Evolutionary conservation across 129 eudicot genomes (phyloP), one percentile per base, ranked within the genome.

Genomic region (Flaveria brownii): DNA sequence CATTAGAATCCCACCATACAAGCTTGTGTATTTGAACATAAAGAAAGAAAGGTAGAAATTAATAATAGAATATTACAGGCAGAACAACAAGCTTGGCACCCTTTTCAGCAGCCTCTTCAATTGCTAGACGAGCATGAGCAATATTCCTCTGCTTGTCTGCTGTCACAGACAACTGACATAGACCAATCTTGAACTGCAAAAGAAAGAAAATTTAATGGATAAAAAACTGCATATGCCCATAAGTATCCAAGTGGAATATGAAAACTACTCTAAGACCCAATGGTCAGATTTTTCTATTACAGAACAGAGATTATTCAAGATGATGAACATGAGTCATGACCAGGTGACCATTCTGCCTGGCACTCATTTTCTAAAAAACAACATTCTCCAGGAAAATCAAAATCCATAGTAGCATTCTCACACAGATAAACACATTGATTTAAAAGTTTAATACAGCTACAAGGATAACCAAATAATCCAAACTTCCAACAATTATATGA

Each of bases 61-160:
- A 16, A 41, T 57, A 57, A 75, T 65, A 16, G 47, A 57, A 68
- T 74, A 51, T 80, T 86, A 93, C 97, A 50, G 98, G 98, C 76
- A 93, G 85, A 70, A 93, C 69, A 76, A 93, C 95, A 78, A 93
- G 96, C 85, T 88, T 86, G 62, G 97, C 96, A 70, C 96, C 98
- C 89, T 90, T 93, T 74, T 84, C 85, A 8, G 88, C 97, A 77
- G 97, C 98, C 57, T 93, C 98, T 51, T 85, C 86, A 36, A 93
- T 80, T 22, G 96, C 97, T 22, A 69, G 51, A 23, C 87, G 87
- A 50, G 95, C 97, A 78, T 87, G 97, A 41, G 20, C 75, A 76
- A 93, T 93, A 80, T 93, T 93, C 81, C 86, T 88, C 73, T 83
- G 89, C 80, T 93, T 93, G 75, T 93, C 98, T 8, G 92, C 86